These are phyloP conservation scores for Plantago lanceolata DNA, from an alignment of 305 asterid genomes.

Conservation along the genomic window DNA sequence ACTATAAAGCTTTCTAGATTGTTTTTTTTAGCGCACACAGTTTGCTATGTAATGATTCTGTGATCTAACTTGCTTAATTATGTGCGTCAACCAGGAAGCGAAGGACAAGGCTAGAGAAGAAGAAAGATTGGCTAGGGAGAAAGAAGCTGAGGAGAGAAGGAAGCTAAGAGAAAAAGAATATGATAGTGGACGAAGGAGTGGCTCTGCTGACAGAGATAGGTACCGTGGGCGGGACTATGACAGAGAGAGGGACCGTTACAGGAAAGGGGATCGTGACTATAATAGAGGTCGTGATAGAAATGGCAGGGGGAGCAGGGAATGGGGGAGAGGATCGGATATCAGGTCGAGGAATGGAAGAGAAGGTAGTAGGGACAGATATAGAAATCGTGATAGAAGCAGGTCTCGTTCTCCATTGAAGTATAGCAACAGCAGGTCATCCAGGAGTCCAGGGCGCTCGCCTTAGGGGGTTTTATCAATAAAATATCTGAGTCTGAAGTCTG, in stretches of 20 bases:
- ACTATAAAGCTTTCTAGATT: conserved; percentile 3
- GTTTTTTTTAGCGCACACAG: conserved; percentile 9
- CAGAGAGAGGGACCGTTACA: conserved; percentile 50
- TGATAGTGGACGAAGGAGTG: conserved; percentile 58
- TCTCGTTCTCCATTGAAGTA: conserved; percentile 71
- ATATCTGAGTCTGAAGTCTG: conserved; percentile 49
- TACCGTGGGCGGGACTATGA: conserved; percentile 52
- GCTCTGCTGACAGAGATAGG: conserved; percentile 75
- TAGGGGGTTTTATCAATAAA: conserved; percentile 47
- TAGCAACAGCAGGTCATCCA: conserved; percentile 54
- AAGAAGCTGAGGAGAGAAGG: conserved; percentile 75
- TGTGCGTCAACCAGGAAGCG: conserved; percentile 25
- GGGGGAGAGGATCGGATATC: conserved; percentile 52
- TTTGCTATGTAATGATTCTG: background rate
- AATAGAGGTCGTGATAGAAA: conserved; percentile 60
- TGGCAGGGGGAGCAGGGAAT: conserved; percentile 59
- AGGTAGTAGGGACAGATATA: conserved; percentile 68
- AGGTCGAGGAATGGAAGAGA: conserved; percentile 66
- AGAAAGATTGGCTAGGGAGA: conserved; percentile 77
- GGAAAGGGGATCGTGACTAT: conserved; percentile 53
- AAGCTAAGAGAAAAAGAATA: conserved; percentile 72
- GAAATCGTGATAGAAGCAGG: conserved; percentile 68
- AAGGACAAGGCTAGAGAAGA: conserved; percentile 82
- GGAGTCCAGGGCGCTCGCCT: conserved; percentile 60
- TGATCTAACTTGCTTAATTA: conserved; percentile 12